Evolutionary conservation across 2,329 filamentous ascomycete species (phyloP).

Genomic region (Ceratocystis destructans): DNA sequence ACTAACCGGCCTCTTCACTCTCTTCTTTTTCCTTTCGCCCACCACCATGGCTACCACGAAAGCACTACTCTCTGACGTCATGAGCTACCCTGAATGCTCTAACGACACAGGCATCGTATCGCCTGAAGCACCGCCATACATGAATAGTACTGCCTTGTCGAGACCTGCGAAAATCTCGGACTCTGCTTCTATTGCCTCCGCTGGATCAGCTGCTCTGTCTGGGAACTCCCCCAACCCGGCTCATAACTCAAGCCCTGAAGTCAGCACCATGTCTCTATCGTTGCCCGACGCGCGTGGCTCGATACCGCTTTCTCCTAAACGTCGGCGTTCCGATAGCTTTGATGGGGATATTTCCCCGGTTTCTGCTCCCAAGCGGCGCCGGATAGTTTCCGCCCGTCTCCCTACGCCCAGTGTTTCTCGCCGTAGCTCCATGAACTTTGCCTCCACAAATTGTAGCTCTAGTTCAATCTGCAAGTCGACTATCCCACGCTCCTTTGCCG

Average conservation of each 20-base stretch:
- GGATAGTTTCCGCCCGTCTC: constrained; percentile 13
- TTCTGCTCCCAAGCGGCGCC: constrained; percentile 13
- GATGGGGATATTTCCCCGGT: constrained; percentile 13
- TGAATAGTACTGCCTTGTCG: constrained; percentile 6
- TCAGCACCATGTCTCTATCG: constrained; percentile 11
- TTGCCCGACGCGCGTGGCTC: constrained; percentile 2
- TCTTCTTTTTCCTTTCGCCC: background rate
- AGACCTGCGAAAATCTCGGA: background rate
- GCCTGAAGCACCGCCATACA: background rate
- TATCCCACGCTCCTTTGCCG: constrained; percentile 16
- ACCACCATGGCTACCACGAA: constrained; percentile 15
- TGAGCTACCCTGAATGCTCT: constrained; percentile 1
- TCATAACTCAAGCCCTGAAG: constrained; percentile 13
- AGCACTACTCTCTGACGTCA: constrained; percentile 10
- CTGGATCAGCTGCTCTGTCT: background rate
- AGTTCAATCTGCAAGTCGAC: background rate
- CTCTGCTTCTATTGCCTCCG: background rate
- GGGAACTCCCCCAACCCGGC: no score
- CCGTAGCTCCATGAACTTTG: constrained; percentile 17
- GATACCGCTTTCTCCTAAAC: background rate
- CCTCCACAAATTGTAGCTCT: background rate
- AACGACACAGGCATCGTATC: background rate
- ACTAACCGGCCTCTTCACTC: background rate
- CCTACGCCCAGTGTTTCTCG: constrained; percentile 17
- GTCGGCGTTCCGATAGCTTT: constrained; percentile 1